Evolutionary conservation across 352 stramenopile genomes (phyloP), one percentile per base, ranked within the genome.

Genomic region (Phytophthora quininea): DNA sequence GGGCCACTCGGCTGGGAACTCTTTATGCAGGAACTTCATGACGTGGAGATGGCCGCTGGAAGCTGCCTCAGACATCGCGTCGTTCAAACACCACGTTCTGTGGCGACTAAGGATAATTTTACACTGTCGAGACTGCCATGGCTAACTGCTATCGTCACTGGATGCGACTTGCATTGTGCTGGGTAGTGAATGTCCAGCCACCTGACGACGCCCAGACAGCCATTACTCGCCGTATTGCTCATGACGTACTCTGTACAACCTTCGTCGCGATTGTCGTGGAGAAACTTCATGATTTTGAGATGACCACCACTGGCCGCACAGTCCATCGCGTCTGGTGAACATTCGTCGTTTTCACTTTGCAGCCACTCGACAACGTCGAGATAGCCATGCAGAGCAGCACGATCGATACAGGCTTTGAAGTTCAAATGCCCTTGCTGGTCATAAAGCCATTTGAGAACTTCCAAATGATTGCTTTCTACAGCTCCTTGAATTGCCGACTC

Each of bases 271-370:
- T 24, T 56, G 1, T 24, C 29, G 31, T 56, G 50, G 6, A 56
- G 27, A 56, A 56, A 56, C 11, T 56, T 37, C 19, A 43, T 29
- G 15, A 56, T 42, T 24, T 19, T 8, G 2, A 56, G 30, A 29
- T 56, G 19, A 24, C 19, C 19, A 24, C 19, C 19, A 24, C 19
- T 24, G 19, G 19, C 19, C 19, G 19, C 19, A 24, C 19, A 24
- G 19, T 24, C 19, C 19, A 24, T 24, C 19, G 19, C 19, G 19
- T 24, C 19, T 24, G 19, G 19, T 24, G 19, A 24, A 24, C 19
- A 24, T 24, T 24, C 19, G 19, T 24, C 19, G 19, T 24, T 24
- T 24, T 24, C 19, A 24, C 19, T 24, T 24, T 24, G 19, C 19
- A 24, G 19, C 19, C 19, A 24, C 19, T 24, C 19, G 19, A 24